phyloP scores from a whole-genome alignment of 2,329 filamentous ascomycete genomes.

The Sordariomycetes sp. region DNA sequence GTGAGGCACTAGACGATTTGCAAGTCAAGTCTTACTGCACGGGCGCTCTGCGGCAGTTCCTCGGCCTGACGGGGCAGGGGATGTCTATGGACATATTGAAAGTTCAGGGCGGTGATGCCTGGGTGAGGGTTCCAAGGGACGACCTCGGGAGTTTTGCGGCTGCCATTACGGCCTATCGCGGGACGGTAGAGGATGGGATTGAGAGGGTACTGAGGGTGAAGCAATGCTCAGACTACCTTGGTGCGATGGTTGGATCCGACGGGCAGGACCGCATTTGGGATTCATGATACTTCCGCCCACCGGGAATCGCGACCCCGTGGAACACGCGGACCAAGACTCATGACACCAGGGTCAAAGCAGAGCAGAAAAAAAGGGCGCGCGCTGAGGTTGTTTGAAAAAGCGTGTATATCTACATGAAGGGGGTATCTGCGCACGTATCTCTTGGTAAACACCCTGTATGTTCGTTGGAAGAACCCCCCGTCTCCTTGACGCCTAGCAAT shows the following conservation, averaged over 20 bases:
- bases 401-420: too few relatives aligned
- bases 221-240: constrained; percentile 56
- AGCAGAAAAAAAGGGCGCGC: too few relatives aligned
- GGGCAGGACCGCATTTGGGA: constrained; percentile 36
- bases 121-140: constrained; percentile 54
- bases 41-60: constrained; percentile 55
- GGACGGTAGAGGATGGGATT: constrained; percentile 29
- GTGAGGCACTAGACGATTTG: constrained; percentile 44
- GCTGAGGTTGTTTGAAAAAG: too few relatives aligned
- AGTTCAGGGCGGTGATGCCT: constrained; percentile 43
- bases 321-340: too few relatives aligned
- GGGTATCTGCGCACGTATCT: constrained; percentile 1
- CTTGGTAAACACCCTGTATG: constrained; percentile 3
- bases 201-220: constrained; percentile 44
- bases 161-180: constrained; percentile 57
- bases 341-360: too few relatives aligned
- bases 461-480: constrained; percentile 1
- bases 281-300: constrained; percentile 16
- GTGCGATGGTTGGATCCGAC: constrained; percentile 43
- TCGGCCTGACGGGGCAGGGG: constrained; percentile 58
- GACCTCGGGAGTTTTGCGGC: constrained; percentile 54
- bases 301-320: too few relatives aligned
- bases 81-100: constrained; percentile 65
- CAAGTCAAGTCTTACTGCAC: constrained; percentile 55
- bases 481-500: constrained; percentile 4